Conservation (phyloP, 202 grass and related monocot genomes). For the Hordeum pubiflorum region DNA sequence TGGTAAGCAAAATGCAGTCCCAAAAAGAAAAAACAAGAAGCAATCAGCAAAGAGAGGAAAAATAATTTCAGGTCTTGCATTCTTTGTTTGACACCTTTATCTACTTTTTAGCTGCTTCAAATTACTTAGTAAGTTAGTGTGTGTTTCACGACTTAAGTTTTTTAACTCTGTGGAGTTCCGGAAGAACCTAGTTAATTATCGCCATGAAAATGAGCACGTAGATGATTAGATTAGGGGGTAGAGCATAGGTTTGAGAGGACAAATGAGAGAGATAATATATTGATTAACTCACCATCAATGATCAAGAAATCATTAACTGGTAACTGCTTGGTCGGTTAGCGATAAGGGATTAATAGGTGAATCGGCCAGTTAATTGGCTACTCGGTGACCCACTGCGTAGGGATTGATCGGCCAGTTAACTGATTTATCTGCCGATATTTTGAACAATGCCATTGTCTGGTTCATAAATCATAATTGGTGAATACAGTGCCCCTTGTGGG, state of each 20-base stretch:
- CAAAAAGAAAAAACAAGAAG: slow-evolving; percentile 17
- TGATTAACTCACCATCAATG: background rate
- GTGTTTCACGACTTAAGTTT: background rate
- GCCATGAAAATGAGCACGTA: background rate
- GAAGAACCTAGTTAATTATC: background rate
- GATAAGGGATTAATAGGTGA: no score
- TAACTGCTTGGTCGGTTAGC: no score
- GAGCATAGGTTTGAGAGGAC: background rate
- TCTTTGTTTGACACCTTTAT: slow-evolving; percentile 12
- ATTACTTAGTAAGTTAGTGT: background rate
- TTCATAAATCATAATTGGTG: background rate
- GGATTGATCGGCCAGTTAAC: no score
- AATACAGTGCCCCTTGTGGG: background rate
- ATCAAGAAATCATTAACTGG: no score
- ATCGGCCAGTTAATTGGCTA: no score
- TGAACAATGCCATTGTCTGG: no score
- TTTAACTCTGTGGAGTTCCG: background rate
- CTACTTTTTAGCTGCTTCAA: background rate
- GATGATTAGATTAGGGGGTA: background rate
- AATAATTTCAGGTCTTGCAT: slow-evolving; percentile 26
- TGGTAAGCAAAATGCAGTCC: slow-evolving; percentile 2
- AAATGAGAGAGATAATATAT: background rate
- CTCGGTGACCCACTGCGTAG: no score
- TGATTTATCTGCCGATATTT: no score
- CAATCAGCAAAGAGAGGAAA: slow-evolving; percentile 17